These are phyloP conservation scores for Cyathus striatus DNA, from an alignment of 768 basidiomycete species.

Conservation along the genomic window DNA sequence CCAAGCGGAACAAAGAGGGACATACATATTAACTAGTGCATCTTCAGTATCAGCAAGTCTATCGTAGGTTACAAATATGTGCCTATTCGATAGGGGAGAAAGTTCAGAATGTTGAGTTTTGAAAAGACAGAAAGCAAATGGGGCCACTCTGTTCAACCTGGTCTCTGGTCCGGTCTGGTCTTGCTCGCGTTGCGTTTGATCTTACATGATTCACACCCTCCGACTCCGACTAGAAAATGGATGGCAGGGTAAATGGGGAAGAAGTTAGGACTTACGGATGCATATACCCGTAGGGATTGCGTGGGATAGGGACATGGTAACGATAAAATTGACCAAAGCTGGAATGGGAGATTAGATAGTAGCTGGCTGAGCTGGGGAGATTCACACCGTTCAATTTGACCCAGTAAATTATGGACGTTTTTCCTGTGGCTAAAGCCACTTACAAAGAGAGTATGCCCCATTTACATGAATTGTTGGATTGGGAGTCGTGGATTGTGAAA, in stretches of 20 bases:
- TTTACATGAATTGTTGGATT: slow-evolving; percentile 16
- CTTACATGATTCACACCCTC: too few species aligned
- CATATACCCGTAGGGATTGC: slow-evolving; percentile 66
- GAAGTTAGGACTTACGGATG: slow-evolving; percentile 70
- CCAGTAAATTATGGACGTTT: slow-evolving; percentile 79
- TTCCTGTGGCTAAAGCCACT: slow-evolving; percentile 83
- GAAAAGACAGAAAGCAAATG: too few species aligned
- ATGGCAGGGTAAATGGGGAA: slow-evolving; percentile 15
- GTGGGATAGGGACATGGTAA: slow-evolving; percentile 86
- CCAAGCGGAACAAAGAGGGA: slow-evolving; percentile 2
- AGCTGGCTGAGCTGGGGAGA: slow-evolving; percentile 8
- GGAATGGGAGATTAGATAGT: slow-evolving; percentile 5
- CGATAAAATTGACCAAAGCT: slow-evolving; percentile 82
- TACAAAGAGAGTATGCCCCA: slow-evolving; percentile 85
- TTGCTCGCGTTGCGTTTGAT: too few species aligned
- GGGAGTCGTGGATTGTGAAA: slow-evolving; percentile 7
- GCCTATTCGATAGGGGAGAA: too few species aligned
- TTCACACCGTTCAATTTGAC: slow-evolving; percentile 76
- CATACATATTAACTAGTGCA: slow-evolving; percentile 33
- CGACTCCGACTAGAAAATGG: slow-evolving; percentile 11
- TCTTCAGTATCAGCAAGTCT: slow-evolving; percentile 30
- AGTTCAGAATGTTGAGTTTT: too few species aligned
- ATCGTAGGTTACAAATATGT: slow-evolving; percentile 33
- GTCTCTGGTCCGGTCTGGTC: too few species aligned
- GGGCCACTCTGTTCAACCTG: too few species aligned